phyloP scores from a whole-genome alignment of 176 grass and related monocot species.

The Bothriochloa decipiens region DNA sequence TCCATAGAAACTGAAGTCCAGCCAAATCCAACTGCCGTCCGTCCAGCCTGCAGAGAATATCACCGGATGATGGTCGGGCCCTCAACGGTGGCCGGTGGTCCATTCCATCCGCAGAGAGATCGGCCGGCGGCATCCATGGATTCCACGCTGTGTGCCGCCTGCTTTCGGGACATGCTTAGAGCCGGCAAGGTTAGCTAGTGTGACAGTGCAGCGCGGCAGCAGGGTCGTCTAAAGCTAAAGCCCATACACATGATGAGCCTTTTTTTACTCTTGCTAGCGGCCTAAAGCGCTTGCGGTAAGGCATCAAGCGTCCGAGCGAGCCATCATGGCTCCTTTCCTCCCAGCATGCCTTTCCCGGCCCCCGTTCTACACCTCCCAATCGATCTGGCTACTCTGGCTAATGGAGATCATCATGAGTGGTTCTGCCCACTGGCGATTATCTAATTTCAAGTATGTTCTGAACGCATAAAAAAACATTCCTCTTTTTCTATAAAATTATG shows the following conservation, averaged over 20 bases:
- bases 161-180: conserved; percentile 48
- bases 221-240: conserved; percentile 46
- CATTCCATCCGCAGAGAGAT: not conserved
- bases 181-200: not conserved
- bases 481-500: too few species aligned
- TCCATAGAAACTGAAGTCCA: not conserved
- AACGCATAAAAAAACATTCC: not conserved
- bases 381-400: not conserved
- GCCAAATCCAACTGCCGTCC: not conserved
- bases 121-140: not conserved
- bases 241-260: conserved; percentile 21
- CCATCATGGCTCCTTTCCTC: conserved; percentile 46
- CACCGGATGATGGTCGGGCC: not conserved
- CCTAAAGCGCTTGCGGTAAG: not conserved
- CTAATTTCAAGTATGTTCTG: not conserved
- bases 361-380: not conserved
- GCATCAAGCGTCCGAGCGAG: not conserved
- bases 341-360: not conserved
- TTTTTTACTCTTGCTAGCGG: conserved; percentile 33
- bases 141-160: conserved; percentile 41
- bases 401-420: conserved; percentile 44
- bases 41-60: conserved; percentile 27
- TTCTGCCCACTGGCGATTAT: not conserved
- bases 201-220: not conserved
- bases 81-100: not conserved